phyloP scores from a whole-genome alignment of 805 yeast species.

The Clavispora vitiphila region DNA sequence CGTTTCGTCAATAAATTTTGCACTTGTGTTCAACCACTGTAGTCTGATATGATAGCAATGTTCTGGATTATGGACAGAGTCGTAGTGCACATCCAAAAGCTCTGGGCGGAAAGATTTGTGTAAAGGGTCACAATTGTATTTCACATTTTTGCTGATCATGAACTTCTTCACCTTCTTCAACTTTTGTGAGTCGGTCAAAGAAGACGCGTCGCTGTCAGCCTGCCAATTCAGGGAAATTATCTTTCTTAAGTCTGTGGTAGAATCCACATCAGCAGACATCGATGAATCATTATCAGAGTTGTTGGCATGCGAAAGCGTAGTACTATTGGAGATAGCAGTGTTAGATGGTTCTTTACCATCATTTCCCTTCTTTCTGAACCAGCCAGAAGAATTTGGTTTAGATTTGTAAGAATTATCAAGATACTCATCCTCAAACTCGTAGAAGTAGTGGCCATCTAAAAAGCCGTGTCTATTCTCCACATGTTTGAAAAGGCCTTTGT shows the following conservation, averaged over 20 bases:
- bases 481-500: conserved; percentile 66
- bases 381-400: conserved; percentile 15
- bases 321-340: background rate
- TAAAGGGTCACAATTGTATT: conserved; percentile 71
- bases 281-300: conserved; percentile 26
- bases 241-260: conserved; percentile 9
- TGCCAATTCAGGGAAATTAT: conserved; percentile 12
- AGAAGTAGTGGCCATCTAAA: conserved; percentile 90
- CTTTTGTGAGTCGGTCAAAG: conserved; percentile 16
- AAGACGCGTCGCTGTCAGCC: conserved; percentile 13
- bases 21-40: conserved; percentile 91
- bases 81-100: conserved; percentile 77
- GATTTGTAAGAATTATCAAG: conserved; percentile 26
- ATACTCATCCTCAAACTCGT: conserved; percentile 59
- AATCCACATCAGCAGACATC: conserved; percentile 17
- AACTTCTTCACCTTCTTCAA: conserved; percentile 34
- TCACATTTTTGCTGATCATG: conserved; percentile 60
- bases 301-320: conserved; percentile 1
- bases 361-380: conserved; percentile 27
- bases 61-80: conserved; percentile 87
- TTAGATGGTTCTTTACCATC: conserved; percentile 4
- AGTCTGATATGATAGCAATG: conserved; percentile 88
- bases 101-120: conserved; percentile 74
- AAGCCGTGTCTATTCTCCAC: conserved; percentile 81
- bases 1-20: conserved; percentile 68